These are phyloP conservation scores for Oryza rufipogon DNA, from an alignment of 176 grass and related monocot species.

Conservation along the genomic window DNA sequence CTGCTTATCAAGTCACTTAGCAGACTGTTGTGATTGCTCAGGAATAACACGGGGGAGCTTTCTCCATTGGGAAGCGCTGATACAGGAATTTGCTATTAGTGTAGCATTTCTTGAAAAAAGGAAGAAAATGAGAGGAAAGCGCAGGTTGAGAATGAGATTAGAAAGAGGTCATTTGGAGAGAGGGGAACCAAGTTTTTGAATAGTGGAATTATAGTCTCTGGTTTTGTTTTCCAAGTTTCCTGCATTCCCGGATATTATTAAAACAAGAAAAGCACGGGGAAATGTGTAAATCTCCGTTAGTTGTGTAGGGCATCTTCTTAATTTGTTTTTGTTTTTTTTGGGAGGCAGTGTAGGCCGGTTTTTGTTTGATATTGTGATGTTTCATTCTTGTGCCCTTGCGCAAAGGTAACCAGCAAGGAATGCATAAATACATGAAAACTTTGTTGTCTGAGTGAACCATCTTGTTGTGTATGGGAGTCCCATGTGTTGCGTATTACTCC, in stretches of 20 bases:
- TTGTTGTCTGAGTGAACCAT: background rate
- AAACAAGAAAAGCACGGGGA: background rate
- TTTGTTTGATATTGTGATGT: slow-evolving; percentile 17
- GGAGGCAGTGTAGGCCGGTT: slow-evolving; percentile 25
- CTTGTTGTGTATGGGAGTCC: background rate
- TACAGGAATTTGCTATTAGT: background rate
- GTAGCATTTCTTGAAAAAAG: slow-evolving; percentile 15
- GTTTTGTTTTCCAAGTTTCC: slow-evolving; percentile 10
- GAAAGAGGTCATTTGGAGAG: background rate
- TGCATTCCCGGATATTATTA: slow-evolving; percentile 1
- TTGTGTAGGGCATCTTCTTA: background rate
- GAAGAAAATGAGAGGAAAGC: background rate
- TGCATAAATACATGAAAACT: background rate
- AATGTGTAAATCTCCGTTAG: background rate
- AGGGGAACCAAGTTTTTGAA: background rate
- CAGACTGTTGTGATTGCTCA: slow-evolving; percentile 69
- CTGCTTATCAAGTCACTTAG: slow-evolving; percentile 94
- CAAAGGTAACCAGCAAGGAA: slow-evolving; percentile 22
- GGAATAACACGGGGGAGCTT: slow-evolving; percentile 3
- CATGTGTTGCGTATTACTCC: background rate
- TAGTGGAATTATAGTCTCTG: background rate
- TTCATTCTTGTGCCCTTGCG: slow-evolving; percentile 6
- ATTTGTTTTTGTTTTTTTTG: too few relatives aligned
- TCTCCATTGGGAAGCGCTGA: background rate
- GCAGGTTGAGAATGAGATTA: slow-evolving; percentile 8